phyloP scores from a whole-genome alignment of 768 basidiomycete species.

The Calocybe gangraenosa region DNA sequence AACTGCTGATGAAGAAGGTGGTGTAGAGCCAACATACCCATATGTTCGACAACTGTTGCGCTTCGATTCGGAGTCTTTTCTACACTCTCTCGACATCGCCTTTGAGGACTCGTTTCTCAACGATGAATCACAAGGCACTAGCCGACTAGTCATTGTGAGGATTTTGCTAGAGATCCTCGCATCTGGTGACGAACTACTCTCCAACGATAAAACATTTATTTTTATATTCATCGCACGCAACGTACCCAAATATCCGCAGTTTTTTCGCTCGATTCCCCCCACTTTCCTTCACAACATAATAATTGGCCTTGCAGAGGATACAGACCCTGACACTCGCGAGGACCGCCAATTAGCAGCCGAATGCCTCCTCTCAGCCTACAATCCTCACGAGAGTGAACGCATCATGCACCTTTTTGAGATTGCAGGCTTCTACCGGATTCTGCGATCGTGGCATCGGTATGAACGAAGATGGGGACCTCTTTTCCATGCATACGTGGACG shows the following conservation, averaged over 20 bases:
- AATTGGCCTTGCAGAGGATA: conserved; percentile 69
- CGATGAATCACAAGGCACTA: conserved; percentile 60
- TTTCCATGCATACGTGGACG: conserved; percentile 69
- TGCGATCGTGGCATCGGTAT: conserved; percentile 75
- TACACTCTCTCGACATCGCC: conserved; percentile 90
- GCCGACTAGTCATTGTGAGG: conserved; percentile 77
- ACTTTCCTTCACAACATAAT: conserved; percentile 73
- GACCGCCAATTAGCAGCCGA: conserved; percentile 95
- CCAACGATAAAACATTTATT: conserved; percentile 73
- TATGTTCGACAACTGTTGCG: conserved; percentile 79
- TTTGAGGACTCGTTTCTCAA: conserved; percentile 94
- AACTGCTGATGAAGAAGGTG: conserved; percentile 71
- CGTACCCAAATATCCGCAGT: conserved; percentile 94
- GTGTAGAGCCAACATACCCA: conserved; percentile 82
- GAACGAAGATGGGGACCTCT: conserved; percentile 75
- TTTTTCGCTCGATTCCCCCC: conserved; percentile 58
- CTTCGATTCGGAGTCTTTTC: conserved; percentile 91
- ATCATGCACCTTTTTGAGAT: conserved; percentile 67
- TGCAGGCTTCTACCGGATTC: conserved; percentile 89
- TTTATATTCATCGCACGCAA: conserved; percentile 97
- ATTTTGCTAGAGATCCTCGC: conserved; percentile 78
- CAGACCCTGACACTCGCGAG: conserved; percentile 75
- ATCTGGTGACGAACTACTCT: conserved; percentile 46
- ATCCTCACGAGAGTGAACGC: conserved; percentile 70
- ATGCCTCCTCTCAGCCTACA: conserved; percentile 88